Base-by-base conservation (phyloP, 2,329 filamentous ascomycete genomes). In the Nothophoma quercina region DNA sequence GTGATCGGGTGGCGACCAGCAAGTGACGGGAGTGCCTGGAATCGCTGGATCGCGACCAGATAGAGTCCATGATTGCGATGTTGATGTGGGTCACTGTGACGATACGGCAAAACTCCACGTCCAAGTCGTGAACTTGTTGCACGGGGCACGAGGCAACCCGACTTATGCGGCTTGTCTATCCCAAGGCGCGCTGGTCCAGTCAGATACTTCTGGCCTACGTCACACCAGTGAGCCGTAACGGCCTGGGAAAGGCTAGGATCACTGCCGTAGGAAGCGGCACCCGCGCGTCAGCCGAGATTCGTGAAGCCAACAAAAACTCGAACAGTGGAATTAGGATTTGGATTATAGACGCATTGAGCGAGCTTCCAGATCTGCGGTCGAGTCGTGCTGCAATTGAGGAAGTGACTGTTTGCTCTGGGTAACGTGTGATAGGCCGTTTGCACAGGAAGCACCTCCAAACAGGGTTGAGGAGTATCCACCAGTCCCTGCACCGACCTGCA, bases 331-430 rank as follows among this genome's bases (percentile, higher is more conserved):
- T 30, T 22, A 13, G 18, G 10, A 23, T 41, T 43, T 10, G 36
- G 26, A 34, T 28, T n/a, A 21, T 22, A 34, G 32, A 39, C 33
- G 22, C 29, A 8, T 28, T 34, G 36, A 42, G 39, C 44, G 34
- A 45, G 26, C 18, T 41, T 32, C 19, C n/a, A 25, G 22, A 6
- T 44, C 26, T 19, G 36, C n/a, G 26, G 30, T 38, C 39, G 32
- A 55, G 42, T 55, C 56, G 41, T 44, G 56, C 32, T 55, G 57
- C 60, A 56, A 60, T 64, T 58, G 55, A 55, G 44, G 33, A 40
- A 26, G 23, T 38, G 49, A 36, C 41, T 22, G 33, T 25, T 34
- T 40, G 34, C 44, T 40, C 36, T 45, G 53, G 48, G 41, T 28
- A 30, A 30, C 36, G n/a, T 42, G 47, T 59, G 55, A 62, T 60